phyloP scores from a whole-genome alignment of 23 red algal species.

The Gracilaria caudata region DNA sequence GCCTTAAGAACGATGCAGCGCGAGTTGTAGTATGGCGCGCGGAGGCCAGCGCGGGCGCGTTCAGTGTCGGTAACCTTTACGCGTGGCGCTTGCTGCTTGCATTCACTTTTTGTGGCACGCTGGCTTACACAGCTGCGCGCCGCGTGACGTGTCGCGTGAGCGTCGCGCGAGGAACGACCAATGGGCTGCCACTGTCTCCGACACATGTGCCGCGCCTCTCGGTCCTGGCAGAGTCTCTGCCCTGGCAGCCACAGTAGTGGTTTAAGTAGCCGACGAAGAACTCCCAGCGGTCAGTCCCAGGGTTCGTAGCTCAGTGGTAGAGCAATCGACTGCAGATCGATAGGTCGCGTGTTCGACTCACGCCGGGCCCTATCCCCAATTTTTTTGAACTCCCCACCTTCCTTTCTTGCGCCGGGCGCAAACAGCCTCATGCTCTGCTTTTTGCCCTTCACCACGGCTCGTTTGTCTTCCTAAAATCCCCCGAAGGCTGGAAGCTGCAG shows the following conservation, averaged over 20 bases:
- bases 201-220: not conserved
- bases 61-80: not conserved
- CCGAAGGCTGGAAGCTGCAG: not conserved
- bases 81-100: not conserved
- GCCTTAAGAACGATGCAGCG: not conserved
- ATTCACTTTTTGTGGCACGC: not conserved
- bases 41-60: not conserved
- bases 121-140: slow-evolving; percentile 9
- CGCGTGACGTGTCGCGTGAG: not conserved
- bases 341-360: slow-evolving; percentile 85
- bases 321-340: slow-evolving; percentile 86
- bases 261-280: not conserved
- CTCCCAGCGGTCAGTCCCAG: not conserved
- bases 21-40: too few species aligned
- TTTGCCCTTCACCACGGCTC: too few species aligned
- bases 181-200: slow-evolving; percentile 19
- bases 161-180: slow-evolving; percentile 4
- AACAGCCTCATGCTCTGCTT: too few species aligned
- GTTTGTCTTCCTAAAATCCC: not conserved
- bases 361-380: slow-evolving; percentile 52
- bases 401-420: too few species aligned
- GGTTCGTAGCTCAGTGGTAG: slow-evolving; percentile 57
- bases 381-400: too few species aligned
- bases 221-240: too few species aligned
- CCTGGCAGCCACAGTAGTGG: not conserved